phyloP scores from a whole-genome alignment of 2,329 filamentous ascomycete species.

The Colletotrichum salicis region DNA sequence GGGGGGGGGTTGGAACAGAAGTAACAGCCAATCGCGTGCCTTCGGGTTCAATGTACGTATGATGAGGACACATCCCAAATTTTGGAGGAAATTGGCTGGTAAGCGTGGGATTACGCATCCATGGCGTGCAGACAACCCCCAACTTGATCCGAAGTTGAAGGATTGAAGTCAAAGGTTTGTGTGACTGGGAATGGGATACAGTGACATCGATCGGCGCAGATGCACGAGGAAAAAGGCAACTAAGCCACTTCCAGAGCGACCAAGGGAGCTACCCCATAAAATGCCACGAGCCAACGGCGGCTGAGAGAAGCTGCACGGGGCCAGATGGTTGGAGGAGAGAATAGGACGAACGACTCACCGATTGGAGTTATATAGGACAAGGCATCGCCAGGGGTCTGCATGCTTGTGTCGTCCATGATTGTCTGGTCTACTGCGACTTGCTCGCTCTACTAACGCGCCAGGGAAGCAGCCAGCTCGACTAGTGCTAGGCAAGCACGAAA shows the following conservation, averaged over 20 bases:
- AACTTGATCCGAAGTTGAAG: neutral
- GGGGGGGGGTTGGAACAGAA: too few species aligned
- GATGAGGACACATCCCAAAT: neutral
- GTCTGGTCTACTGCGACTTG: slow-evolving; percentile 35
- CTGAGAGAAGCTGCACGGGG: slow-evolving; percentile 56
- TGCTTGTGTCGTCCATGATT: slow-evolving; percentile 51
- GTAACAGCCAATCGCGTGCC: neutral
- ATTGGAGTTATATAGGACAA: slow-evolving; percentile 64
- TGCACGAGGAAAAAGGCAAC: slow-evolving; percentile 9
- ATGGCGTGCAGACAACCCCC: neutral
- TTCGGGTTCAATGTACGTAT: neutral
- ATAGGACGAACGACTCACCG: slow-evolving; percentile 57
- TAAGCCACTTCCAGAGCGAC: slow-evolving; percentile 28
- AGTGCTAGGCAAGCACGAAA: slow-evolving; percentile 28
- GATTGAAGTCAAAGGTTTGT: slow-evolving; percentile 3
- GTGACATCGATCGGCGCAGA: slow-evolving; percentile 33
- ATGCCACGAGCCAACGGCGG: slow-evolving; percentile 58
- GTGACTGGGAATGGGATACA: slow-evolving; percentile 32
- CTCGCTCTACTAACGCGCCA: slow-evolving; percentile 35
- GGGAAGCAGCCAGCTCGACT: slow-evolving; percentile 29
- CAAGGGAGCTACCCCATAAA: slow-evolving; percentile 43
- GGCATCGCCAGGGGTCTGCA: slow-evolving; percentile 59
- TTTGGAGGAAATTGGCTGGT: neutral
- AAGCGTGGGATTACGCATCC: slow-evolving; percentile 17
- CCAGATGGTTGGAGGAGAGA: slow-evolving; percentile 57